Percentiles rank a stretch among this genome's conserved stretches.
phyloP scores from a whole-genome alignment of 2,329 filamentous ascomycete species.

The Colletotrichum sp. region DNA sequence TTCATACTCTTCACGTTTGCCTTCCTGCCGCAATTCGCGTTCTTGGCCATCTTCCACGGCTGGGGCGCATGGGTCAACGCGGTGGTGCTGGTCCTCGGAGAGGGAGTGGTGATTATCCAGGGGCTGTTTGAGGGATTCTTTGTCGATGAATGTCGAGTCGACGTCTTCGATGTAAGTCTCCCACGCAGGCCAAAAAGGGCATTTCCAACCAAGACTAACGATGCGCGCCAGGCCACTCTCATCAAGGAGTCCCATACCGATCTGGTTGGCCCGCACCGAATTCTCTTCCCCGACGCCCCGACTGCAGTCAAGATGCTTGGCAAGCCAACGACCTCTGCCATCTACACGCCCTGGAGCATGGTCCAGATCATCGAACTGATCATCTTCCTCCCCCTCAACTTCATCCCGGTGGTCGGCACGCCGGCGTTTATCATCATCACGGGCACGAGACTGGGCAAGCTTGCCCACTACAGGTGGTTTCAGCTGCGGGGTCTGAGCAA shows the following conservation, averaged over 20 bases:
- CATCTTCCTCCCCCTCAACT: slow-evolving; percentile 79
- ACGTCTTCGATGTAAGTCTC: slow-evolving; percentile 77
- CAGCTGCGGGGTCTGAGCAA: slow-evolving; percentile 76
- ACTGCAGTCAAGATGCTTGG: slow-evolving; percentile 81
- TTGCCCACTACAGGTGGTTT: slow-evolving; percentile 92
- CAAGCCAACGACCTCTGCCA: slow-evolving; percentile 75
- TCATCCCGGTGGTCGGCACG: slow-evolving; percentile 82
- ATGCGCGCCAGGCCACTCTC: slow-evolving; percentile 62
- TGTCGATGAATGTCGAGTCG: slow-evolving; percentile 78
- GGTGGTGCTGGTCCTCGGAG: slow-evolving; percentile 84
- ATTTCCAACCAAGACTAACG: slow-evolving; percentile 14
- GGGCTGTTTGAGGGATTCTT: slow-evolving; percentile 80
- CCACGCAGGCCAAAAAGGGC: rapidly evolving
- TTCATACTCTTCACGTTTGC: slow-evolving; percentile 85
- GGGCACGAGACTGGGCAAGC: slow-evolving; percentile 83
- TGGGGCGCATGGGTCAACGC: slow-evolving; percentile 89
- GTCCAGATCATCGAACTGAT: slow-evolving; percentile 90
- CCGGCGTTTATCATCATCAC: slow-evolving; percentile 88
- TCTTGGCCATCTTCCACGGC: slow-evolving; percentile 88
- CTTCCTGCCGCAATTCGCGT: slow-evolving; percentile 87
- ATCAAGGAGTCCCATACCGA: slow-evolving; percentile 74
- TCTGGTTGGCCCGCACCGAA: slow-evolving; percentile 69
- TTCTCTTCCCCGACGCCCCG: slow-evolving; percentile 69
- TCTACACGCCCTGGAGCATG: slow-evolving; percentile 88
- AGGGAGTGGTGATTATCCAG: slow-evolving; percentile 73